Evolutionary conservation across 495 filamentous ascomycete genomes (phyloP), one percentile per base, ranked within the genome.

Genomic region (Penicillium nucicola): DNA sequence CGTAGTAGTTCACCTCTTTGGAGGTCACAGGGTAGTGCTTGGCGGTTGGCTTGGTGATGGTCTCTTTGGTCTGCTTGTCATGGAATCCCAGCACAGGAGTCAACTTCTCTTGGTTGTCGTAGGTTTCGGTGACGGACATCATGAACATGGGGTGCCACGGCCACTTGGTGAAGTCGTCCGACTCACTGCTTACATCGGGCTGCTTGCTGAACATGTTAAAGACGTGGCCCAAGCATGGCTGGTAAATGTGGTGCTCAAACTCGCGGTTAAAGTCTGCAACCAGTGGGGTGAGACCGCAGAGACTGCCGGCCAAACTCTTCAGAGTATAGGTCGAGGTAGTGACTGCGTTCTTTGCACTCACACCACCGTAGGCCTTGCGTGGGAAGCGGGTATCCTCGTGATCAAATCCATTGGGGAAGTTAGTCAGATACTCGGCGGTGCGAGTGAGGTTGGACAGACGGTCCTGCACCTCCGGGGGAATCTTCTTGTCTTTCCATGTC

Each of bases 211-310:
- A 58, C 19, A 65, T 64, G 8, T 71, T 58, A 23, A 78, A 58
- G 18, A 77, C 53, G 25, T 78, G 74, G 1, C 74, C 60, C 31
- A 77, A 55, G 45, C 76, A 79, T 0, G 76, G 76, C 46, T 79
- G 73, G 42, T 79, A 79, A 32, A 77, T 71, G 46, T 76, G 73
- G 23, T 72, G 53, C 19, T 71, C 56, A 47, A 68, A 71, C 54
- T 79, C 76, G 23, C 64, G 67, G 50, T 76, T 72, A 54, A 79
- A 77, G 40, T 79, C 76, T 6, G 72, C 74, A 13, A 75, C 69
- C 6, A 79, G 60, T 1, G 75, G 76, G 1, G 65, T 62, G 37
- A 77, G 66, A 7, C 75, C 75, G 34, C 76, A 79, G 22, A 77
- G 57, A n/a, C 68, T 74, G 4, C 73, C 75, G 1, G 68, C 55